These are phyloP conservation scores for Phragmites australis DNA, from an alignment of 176 grass and related monocot species.

Conservation along the genomic window DNA sequence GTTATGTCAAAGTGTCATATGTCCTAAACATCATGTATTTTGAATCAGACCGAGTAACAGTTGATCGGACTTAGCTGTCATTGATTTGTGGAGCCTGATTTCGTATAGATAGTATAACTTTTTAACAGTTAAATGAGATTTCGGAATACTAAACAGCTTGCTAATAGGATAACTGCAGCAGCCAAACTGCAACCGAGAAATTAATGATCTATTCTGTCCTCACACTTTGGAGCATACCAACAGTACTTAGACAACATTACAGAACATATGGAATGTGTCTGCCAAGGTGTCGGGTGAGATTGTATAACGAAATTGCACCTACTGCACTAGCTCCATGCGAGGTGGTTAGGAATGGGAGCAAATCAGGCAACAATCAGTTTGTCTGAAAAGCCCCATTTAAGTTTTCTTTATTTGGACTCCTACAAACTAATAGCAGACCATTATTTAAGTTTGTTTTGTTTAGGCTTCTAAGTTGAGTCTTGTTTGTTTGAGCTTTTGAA, in stretches of 20 bases:
- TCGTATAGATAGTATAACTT: not conserved
- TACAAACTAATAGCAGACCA: no score
- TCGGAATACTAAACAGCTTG: not conserved
- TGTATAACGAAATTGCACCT: not conserved
- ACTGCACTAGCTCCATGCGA: not conserved
- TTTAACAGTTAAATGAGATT: not conserved
- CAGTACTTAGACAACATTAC: not conserved
- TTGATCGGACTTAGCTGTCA: no score
- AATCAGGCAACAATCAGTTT: not conserved
- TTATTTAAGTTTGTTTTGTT: no score
- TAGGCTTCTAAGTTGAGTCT: no score
- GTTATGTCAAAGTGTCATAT: no score
- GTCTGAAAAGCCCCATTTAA: not conserved
- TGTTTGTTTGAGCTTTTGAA: no score
- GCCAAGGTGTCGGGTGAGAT: not conserved
- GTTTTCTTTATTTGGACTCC: no score
- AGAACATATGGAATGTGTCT: not conserved
- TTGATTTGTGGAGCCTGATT: not conserved
- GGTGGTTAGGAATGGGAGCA: not conserved
- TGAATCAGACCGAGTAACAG: no score
- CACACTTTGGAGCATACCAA: conserved; percentile 29
- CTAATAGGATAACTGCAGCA: not conserved
- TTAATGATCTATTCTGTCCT: conserved; percentile 20
- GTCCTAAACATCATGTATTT: no score
- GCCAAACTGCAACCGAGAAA: not conserved